Percentiles rank a stretch among this genome's conserved stretches.
phyloP scores from a whole-genome alignment of 108 stramenopile species.

The Nannochloropsis salina region DNA sequence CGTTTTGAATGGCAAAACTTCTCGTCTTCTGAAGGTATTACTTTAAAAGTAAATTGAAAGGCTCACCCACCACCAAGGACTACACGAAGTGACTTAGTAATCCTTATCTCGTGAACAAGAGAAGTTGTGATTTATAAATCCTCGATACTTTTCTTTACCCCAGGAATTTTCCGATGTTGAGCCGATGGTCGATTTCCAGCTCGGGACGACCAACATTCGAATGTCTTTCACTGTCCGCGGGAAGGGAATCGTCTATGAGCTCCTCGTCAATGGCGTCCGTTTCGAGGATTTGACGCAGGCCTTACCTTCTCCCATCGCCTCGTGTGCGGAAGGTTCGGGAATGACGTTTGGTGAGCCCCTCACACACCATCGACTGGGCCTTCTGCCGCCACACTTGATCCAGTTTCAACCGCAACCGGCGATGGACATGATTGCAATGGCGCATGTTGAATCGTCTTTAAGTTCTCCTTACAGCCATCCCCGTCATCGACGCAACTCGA shows the following conservation, averaged over 20 bases:
- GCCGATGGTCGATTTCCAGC: slow-evolving; percentile 9
- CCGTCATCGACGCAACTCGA: background rate
- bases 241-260: background rate
- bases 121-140: no score
- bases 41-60: no score
- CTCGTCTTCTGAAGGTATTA: no score
- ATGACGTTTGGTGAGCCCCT: slow-evolving; percentile 12
- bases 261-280: background rate
- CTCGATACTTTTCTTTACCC: background rate
- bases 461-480: background rate
- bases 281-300: slow-evolving; percentile 8
- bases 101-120: no score
- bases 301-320: background rate
- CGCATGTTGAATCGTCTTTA: background rate
- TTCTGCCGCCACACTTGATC: background rate
- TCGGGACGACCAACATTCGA: background rate
- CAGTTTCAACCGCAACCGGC: background rate
- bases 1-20: no score
- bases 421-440: background rate
- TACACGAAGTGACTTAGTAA: no score
- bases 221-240: background rate
- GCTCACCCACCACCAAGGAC: no score
- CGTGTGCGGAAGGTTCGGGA: background rate
- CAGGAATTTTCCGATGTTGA: slow-evolving; percentile 17
- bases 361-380: background rate